phyloP scores from a whole-genome alignment of 176 grass and related monocot genomes.

The Aegilops tauschii region DNA sequence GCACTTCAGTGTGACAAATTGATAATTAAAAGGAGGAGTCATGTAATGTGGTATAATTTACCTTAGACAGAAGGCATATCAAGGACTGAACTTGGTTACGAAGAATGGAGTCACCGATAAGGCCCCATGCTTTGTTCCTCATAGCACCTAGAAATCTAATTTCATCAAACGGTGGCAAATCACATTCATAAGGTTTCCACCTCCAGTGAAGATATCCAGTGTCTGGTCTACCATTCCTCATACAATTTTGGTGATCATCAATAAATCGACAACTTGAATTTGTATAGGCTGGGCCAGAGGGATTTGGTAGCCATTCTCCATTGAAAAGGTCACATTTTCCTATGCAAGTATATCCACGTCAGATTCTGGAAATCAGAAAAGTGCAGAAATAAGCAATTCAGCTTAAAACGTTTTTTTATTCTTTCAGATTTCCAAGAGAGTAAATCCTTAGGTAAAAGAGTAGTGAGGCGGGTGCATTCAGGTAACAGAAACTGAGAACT shows the following conservation, averaged over 20 bases:
- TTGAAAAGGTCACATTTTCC: slow-evolving; percentile 57
- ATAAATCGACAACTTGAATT: slow-evolving; percentile 74
- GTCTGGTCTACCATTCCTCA: slow-evolving; percentile 73
- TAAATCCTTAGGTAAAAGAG: neutral
- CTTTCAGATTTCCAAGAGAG: neutral
- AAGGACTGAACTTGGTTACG: slow-evolving; percentile 87
- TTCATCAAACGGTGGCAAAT: slow-evolving; percentile 52
- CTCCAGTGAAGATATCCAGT: slow-evolving; percentile 62
- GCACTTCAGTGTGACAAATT: neutral
- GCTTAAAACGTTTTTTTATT: neutral
- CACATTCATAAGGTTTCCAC: slow-evolving; percentile 78
- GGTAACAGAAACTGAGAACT: neutral
- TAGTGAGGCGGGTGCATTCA: neutral
- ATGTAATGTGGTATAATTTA: slow-evolving; percentile 15
- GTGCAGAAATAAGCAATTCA: neutral
- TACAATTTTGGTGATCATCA: slow-evolving; percentile 75
- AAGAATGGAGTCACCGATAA: slow-evolving; percentile 87
- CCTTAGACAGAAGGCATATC: slow-evolving; percentile 84
- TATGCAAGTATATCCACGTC: slow-evolving; percentile 11
- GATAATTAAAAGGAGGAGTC: neutral
- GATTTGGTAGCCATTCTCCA: slow-evolving; percentile 64
- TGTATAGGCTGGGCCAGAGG: slow-evolving; percentile 73
- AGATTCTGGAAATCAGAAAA: slow-evolving; percentile 30
- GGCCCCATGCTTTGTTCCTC: slow-evolving; percentile 68
- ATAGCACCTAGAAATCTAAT: slow-evolving; percentile 62